Base-by-base conservation (phyloP, 371 early-diverging fungal species). In the Circinella umbellata region DNA sequence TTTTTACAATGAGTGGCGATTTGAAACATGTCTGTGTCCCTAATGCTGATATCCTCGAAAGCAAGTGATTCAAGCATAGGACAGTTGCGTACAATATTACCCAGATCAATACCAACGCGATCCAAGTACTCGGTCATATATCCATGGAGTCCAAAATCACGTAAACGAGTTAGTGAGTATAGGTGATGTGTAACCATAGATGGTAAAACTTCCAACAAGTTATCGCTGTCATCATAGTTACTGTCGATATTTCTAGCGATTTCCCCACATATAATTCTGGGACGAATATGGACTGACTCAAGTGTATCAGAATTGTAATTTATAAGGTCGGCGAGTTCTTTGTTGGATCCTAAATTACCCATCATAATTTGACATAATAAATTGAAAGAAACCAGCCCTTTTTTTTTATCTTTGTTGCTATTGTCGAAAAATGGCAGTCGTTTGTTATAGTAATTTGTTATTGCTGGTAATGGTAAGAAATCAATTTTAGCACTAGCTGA, bases 121-220 rank as follows among this genome's bases (percentile, higher is more conserved):
- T 1, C 2, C 7, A 57, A 34, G 14, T 57, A 2, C n/a, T 11
- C n/a, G 4, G 6, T 34, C 35, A n/a, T 10, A 11, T 10, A 4
- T 27, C 57, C 57, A 57, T 57, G 57, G 27, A 57, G 34, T 34
- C 57, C 57, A 57, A 57, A 34, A 6, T 57, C 57, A 5, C 57
- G 57, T 13, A 57, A 34, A 34, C 27, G 18, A 7, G 27, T 57
- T 7, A 57, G 27, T 18, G 57, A 27, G 35, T 57, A 34, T 8
- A 57, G 57, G 11, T 57, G 34, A 8, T 57, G 3, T 57, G 35
- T 57, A 4, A 34, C 57, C 11, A 27, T 11, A 9, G 57, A 57
- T 57, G 57, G 10, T 11, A 7, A 34, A 27, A 11, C 57, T 27
- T n/a, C 54, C 54, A 53, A 53, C 6, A 6, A 11, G 42, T 9